Evolutionary conservation across 805 yeast species (phyloP).

Genomic region (Lachancea sp.): DNA sequence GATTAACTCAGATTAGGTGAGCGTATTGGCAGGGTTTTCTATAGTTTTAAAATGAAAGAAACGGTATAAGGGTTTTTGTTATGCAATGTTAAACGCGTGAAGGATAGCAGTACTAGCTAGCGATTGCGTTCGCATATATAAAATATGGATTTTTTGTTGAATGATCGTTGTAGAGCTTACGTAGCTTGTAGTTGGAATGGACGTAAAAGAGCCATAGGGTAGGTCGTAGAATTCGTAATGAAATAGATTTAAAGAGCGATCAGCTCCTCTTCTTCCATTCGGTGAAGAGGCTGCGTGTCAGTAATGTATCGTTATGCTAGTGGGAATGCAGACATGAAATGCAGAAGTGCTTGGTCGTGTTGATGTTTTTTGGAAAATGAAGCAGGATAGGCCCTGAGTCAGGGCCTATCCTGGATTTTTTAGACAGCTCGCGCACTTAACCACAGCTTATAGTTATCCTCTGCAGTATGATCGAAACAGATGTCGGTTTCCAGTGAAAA

Average conservation of each 20-base stretch:
- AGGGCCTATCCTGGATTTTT: neutral
- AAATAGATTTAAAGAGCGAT: neutral
- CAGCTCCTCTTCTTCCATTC: neutral
- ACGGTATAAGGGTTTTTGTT: too few relatives aligned
- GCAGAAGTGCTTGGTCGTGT: neutral
- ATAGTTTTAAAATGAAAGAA: too few relatives aligned
- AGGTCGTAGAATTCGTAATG: conserved; percentile 1
- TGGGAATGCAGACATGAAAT: neutral
- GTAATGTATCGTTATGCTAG: conserved; percentile 1
- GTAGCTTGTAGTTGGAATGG: too few relatives aligned
- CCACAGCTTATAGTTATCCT: conserved; percentile 30
- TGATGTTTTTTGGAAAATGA: neutral
- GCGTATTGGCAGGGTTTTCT: neutral
- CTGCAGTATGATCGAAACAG: conserved; percentile 25
- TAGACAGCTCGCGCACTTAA: conserved; percentile 12
- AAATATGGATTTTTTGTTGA: too few relatives aligned
- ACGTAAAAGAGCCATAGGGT: too few relatives aligned
- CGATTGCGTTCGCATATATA: too few relatives aligned
- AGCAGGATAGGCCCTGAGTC: too few relatives aligned
- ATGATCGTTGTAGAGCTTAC: too few relatives aligned
- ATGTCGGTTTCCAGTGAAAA: conserved; percentile 5
- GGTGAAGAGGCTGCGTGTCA: neutral
- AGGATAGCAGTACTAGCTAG: too few relatives aligned
- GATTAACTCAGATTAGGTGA: conserved; percentile 50
- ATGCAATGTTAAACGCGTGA: too few relatives aligned